Base-by-base conservation (phyloP, 768 basidiomycete species). In the Trametes villosa region DNA sequence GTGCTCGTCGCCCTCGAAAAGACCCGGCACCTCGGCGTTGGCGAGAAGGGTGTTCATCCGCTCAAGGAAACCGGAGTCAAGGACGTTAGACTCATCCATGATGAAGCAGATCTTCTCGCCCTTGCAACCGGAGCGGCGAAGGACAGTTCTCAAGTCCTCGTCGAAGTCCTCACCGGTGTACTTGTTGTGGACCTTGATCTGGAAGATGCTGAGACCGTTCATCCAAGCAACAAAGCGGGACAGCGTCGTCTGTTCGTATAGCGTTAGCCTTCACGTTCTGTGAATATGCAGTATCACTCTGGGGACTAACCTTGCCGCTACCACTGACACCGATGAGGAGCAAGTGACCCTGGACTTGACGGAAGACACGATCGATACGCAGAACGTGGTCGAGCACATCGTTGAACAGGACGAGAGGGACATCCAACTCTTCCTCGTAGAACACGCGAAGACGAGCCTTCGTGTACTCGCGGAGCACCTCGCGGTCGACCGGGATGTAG, bases 1-100 rank as follows among this genome's bases (percentile, higher is more conserved):
- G 72, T 98, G 90, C 72, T 99, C 97, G 68, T 99, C 97, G n/a
- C 97, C 97, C 75, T 99, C 97, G 72, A 99, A 99, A n/a, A 99
- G 83, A 74, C 97, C 97, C 0, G 97, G 97, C n/a, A 99, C 96
- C 74, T 99, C 97, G n/a, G 97, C 97, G 68, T 99, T 99, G 40
- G 97, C 97, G 17, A 99, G 84, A 15, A 99, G 85, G 0, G 97
- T 99, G 74, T 99, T 99, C 96, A 99, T 98, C n/a, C 97, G 87
- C 73, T 99, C 97, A 65, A 99, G 78, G 83, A 99, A 99, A 46
- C 97, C 97, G 13, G 97, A 96, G 72, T 99, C 97, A 31, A 98
- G 88, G 13, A 98, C 97, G 68, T 99, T 98, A 4, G 97, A 98
- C 74, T 99, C 97, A 74, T 99, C 97, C 97, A 99, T 98, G 78